A percentile compares a stretch with the other conserved stretches of the same genome.
Conservation (phyloP, 352 stramenopile species). For the Phytophthora vignae region DNA sequence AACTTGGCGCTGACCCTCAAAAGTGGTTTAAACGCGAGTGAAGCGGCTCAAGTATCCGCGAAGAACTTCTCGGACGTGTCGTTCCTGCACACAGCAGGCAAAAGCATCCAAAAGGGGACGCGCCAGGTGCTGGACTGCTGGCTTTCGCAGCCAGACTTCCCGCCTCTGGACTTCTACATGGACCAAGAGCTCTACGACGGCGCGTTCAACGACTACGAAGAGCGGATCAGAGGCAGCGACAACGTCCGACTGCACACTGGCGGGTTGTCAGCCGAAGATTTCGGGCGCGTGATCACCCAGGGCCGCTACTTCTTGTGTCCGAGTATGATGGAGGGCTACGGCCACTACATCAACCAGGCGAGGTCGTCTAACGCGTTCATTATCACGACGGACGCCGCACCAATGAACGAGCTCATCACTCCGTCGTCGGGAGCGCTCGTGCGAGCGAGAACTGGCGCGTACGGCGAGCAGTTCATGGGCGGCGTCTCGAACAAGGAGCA, state of each 20-base stretch:
- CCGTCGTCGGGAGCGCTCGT: slow-evolving; percentile 51
- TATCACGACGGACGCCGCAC: slow-evolving; percentile 53
- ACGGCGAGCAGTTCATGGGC: slow-evolving; percentile 53
- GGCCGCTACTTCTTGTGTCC: slow-evolving; percentile 55
- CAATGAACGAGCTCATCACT: slow-evolving; percentile 68
- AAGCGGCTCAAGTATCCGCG: slow-evolving; percentile 3
- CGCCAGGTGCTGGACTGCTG: slow-evolving; percentile 54
- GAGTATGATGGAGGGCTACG: slow-evolving; percentile 59
- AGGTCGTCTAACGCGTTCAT: slow-evolving; percentile 49
- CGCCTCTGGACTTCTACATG: slow-evolving; percentile 50
- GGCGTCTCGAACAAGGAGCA: slow-evolving; percentile 33
- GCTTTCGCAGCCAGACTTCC: slow-evolving; percentile 43
- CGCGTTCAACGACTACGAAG: slow-evolving; percentile 28
- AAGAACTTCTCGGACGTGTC: slow-evolving; percentile 54
- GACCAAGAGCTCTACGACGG: slow-evolving; percentile 43
- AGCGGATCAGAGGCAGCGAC: slow-evolving; percentile 13
- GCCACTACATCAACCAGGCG: slow-evolving; percentile 75
- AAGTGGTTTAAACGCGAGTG: slow-evolving; percentile 10
- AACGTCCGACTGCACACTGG: slow-evolving; percentile 41
- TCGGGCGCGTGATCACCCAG: slow-evolving; percentile 48
- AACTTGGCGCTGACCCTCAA: slow-evolving; percentile 42
- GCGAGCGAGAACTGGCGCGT: slow-evolving; percentile 15
- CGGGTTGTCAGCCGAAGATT: slow-evolving; percentile 29
- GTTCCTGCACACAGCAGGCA: slow-evolving; percentile 54
- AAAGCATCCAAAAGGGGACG: slow-evolving; percentile 58